Percentiles rank a stretch among this genome's conserved stretches.
Conservation (phyloP, 208 protist genomes). For the Crithidia thermophila region DNA sequence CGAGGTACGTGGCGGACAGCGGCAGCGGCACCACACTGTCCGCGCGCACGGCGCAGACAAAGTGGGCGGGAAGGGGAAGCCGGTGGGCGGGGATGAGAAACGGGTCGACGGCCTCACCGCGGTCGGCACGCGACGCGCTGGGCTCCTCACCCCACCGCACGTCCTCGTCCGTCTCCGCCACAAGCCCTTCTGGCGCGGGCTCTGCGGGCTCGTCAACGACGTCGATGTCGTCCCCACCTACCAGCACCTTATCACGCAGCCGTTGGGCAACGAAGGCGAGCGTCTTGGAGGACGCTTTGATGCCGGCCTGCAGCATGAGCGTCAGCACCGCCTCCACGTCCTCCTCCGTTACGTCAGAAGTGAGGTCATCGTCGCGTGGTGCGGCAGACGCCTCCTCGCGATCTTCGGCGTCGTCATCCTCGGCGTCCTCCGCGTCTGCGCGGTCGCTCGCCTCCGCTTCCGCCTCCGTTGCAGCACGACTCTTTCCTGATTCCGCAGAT, state of each 20-base stretch:
- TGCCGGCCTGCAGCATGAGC: slow-evolving; percentile 24
- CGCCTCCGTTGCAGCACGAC: background rate
- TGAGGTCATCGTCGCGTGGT: slow-evolving; percentile 8
- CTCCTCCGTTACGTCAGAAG: slow-evolving; percentile 12
- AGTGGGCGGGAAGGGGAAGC: slow-evolving; percentile 47
- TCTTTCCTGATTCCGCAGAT: background rate
- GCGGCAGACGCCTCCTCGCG: background rate
- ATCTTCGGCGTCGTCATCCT: background rate
- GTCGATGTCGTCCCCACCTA: background rate
- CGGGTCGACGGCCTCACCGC: background rate
- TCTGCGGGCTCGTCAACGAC: too few species aligned
- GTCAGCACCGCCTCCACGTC: slow-evolving; percentile 43
- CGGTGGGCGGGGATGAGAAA: background rate
- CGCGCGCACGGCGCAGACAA: slow-evolving; percentile 57
- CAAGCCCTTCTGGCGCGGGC: too few species aligned
- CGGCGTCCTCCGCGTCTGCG: background rate
- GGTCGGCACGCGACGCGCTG: too few species aligned
- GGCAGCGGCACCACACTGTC: slow-evolving; percentile 36
- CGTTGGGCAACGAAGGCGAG: slow-evolving; percentile 2
- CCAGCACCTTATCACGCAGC: slow-evolving; percentile 3
- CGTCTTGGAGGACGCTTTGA: slow-evolving; percentile 15
- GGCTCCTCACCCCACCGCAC: too few species aligned
- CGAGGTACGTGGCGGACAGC: slow-evolving; percentile 37
- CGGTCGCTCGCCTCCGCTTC: background rate
- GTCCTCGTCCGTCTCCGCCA: background rate